Percentiles rank a stretch among this genome's conserved stretches.
These are phyloP conservation scores for Chlamydomonas schloesseri DNA, from an alignment of 139 green algal genomes.

Conservation along the genomic window DNA sequence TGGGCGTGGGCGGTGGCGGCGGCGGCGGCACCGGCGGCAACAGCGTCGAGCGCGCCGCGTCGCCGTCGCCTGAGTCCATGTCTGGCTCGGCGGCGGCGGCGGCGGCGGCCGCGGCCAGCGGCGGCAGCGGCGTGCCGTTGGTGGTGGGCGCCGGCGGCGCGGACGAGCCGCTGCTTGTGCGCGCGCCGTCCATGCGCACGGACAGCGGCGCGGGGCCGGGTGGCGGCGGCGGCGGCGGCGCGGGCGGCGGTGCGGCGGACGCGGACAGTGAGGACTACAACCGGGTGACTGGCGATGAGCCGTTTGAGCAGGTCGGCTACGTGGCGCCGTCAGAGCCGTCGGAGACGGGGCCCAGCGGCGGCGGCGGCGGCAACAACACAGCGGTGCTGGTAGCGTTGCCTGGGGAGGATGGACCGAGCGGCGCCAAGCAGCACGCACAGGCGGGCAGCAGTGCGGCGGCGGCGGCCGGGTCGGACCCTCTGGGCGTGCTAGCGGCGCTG, in stretches of 20 bases:
- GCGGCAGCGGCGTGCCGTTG: neutral
- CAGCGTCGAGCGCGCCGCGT: constrained; percentile 32
- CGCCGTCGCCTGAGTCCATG: neutral
- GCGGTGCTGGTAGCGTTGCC: neutral
- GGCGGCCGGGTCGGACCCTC: no score
- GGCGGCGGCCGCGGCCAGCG: neutral
- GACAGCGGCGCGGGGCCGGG: neutral
- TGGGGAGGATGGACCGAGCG: neutral
- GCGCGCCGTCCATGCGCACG: neutral
- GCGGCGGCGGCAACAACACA: no score
- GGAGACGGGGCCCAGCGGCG: neutral
- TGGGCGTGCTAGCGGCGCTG: neutral
- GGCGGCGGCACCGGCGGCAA: neutral
- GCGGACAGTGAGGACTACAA: constrained; percentile 19
- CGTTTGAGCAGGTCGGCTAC: constrained; percentile 38
- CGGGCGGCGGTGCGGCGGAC: neutral
- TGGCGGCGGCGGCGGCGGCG: neutral
- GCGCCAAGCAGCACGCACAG: no score
- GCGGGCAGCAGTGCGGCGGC: no score
- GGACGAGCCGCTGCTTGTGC: constrained; percentile 21
- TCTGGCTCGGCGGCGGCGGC: neutral
- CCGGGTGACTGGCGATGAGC: neutral
- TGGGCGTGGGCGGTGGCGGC: constrained; percentile 5
- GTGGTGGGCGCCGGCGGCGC: neutral
- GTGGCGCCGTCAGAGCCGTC: constrained; percentile 26